Evolutionary conservation across 1,284 basidiomycete genomes (phyloP), one percentile per base, ranked within the genome.

Genomic region (Papiliotrema nemorosa): DNA sequence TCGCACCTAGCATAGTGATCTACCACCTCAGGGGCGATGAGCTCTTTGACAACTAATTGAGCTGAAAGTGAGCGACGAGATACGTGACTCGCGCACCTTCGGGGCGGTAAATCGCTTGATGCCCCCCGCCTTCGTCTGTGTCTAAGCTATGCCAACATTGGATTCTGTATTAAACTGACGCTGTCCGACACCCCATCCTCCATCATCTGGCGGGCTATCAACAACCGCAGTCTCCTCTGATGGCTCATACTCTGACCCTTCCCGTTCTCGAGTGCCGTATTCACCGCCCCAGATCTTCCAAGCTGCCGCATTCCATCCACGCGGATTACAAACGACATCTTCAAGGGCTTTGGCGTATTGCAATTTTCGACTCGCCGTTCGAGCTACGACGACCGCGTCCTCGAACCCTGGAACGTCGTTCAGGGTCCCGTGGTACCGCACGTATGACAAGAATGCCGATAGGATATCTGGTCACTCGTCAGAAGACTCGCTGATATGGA

Each of bases 381-480:
- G 60, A 26, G 69, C 69, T 3, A 73, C 44, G 3, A 20, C 24
- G 3, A 57, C 34, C 1, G 67, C 69, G 5, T 21, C 22, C 1
- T 49, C 39, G 5, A 50, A 27, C 5, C 63, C 27, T 14, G 49
- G 29, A 2, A 54, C 44, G 29, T 73, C 70, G 4, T 59, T 41
- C 5, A 73, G 26, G 2, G 65, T 63, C 1, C 63, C 20, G 45
- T 67, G 50, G 38, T 63, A 52, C 13, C 54, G 40, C 14, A 70
- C 16, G 49, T 53, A 73, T 0, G 62, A 52, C 14, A 71, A 38
- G 50, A 66, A 67, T 12, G 70, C 65, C 5, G 69, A 52, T 2
- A 60, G 50, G 22, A 73, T 67, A 18, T 55, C 61, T 63, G 44
- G 3, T 7, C 14, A 12, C 2, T 36, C 12, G 39, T 21, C 13